Evolutionary conservation across 1,139 yeast species (phyloP).

Genomic region (Pichia terricola): DNA sequence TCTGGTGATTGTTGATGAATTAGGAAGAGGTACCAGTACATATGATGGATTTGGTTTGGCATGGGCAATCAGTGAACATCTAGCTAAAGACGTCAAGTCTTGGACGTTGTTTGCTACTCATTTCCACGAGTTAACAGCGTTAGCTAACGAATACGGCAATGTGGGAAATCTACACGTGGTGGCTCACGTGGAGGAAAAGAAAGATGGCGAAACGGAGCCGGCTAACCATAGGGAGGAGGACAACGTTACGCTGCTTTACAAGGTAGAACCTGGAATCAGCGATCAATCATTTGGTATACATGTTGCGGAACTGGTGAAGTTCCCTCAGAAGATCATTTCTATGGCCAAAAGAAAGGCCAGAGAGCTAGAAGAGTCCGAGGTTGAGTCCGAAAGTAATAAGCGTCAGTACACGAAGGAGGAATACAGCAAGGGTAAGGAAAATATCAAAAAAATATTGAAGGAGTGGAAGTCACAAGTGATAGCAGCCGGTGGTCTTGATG

Average conservation of each 20-base stretch:
- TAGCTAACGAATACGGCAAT: slow-evolving; percentile 49
- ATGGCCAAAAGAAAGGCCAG: slow-evolving; percentile 94
- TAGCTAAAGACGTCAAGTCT: slow-evolving; percentile 60
- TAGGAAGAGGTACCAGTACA: slow-evolving; percentile 94
- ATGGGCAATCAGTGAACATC: slow-evolving; percentile 88
- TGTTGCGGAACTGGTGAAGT: slow-evolving; percentile 91
- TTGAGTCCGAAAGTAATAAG: slow-evolving; percentile 33
- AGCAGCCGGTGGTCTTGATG: slow-evolving; percentile 26
- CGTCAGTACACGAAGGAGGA: slow-evolving; percentile 40
- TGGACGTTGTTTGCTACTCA: slow-evolving; percentile 93
- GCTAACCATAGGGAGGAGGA: slow-evolving; percentile 57
- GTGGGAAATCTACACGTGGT: slow-evolving; percentile 85
- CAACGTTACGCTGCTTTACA: slow-evolving; percentile 80
- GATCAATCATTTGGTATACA: slow-evolving; percentile 96
- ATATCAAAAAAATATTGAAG: slow-evolving; percentile 46
- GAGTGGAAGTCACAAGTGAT: slow-evolving; percentile 51
- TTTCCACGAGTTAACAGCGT: slow-evolving; percentile 85
- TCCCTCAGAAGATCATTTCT: slow-evolving; percentile 76
- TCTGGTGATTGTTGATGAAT: slow-evolving; percentile 83
- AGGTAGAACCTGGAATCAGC: slow-evolving; percentile 85
- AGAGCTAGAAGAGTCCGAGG: slow-evolving; percentile 62
- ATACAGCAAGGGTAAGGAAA: slow-evolving; percentile 44
- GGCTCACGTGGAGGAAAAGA: slow-evolving; percentile 62
- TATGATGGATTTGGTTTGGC: slow-evolving; percentile 98
- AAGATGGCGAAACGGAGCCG: slow-evolving; percentile 16